Percentiles rank a stretch among this genome's conserved stretches.
Conservation (phyloP, 306 rosid genomes). For the Prunus padus region DNA sequence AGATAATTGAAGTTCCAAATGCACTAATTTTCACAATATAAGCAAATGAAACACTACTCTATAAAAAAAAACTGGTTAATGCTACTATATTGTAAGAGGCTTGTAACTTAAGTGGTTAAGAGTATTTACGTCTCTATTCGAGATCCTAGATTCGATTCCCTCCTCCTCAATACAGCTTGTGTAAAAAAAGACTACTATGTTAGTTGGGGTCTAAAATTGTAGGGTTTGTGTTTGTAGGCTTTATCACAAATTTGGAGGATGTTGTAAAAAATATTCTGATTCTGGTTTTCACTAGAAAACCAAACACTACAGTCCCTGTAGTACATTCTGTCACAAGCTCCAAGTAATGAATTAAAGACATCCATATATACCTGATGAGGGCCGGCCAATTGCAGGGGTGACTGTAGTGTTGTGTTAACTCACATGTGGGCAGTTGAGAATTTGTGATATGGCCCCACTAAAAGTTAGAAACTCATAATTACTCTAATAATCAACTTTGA, state of each 20-base stretch:
- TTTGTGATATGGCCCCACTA: slow-evolving; percentile 11
- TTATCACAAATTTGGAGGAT: no score
- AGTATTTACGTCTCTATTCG: no score
- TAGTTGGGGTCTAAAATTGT: background rate
- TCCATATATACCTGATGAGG: background rate
- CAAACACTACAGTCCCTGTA: background rate
- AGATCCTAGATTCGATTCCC: no score
- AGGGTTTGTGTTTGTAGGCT: background rate
- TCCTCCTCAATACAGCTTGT: no score
- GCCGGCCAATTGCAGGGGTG: background rate
- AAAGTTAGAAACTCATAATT: background rate
- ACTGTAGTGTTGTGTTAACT: background rate
- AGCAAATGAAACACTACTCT: no score
- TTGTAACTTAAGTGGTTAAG: no score
- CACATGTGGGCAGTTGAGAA: slow-evolving; percentile 1
- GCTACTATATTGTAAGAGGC: no score
- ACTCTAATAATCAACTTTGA: background rate
- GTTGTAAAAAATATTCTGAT: background rate
- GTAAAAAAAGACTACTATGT: background rate
- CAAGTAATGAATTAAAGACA: slow-evolving; percentile 4
- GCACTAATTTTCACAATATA: background rate
- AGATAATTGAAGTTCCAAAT: no score
- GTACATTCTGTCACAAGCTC: background rate
- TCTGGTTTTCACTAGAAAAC: background rate
- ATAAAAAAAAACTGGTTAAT: no score